These are phyloP conservation scores for Cladophialophora exuberans DNA, from an alignment of 2,329 filamentous ascomycete genomes.

Conservation along the genomic window DNA sequence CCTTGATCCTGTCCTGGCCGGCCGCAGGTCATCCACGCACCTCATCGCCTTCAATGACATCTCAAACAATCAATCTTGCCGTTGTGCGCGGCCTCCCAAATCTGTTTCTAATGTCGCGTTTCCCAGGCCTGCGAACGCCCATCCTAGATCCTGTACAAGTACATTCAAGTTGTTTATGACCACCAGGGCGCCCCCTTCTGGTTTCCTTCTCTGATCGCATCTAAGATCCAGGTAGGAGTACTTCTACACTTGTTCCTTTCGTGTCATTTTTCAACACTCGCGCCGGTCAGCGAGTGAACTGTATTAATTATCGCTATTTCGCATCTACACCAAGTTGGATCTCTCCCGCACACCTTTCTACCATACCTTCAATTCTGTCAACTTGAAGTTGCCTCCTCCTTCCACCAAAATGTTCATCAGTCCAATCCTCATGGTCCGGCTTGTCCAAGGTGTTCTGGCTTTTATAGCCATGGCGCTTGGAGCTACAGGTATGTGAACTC, in stretches of 20 bases:
- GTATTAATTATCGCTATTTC: not conserved
- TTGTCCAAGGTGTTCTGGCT: constrained; percentile 67
- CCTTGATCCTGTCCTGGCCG: constrained; percentile 2
- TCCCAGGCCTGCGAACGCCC: not conserved
- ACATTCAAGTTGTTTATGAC: constrained; percentile 13
- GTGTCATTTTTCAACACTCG: constrained; percentile 3
- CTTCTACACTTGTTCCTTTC: not conserved
- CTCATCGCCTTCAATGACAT: constrained; percentile 5
- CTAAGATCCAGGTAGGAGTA: not conserved
- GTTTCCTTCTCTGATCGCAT: not conserved
- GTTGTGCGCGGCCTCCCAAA: not conserved
- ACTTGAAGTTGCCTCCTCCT: not conserved
- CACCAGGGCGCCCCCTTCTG: constrained; percentile 4
- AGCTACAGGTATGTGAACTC: constrained; percentile 64
- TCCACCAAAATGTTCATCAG: constrained; percentile 50
- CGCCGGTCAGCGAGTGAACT: constrained; percentile 11
- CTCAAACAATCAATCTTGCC: constrained; percentile 21
- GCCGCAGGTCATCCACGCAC: constrained; percentile 17
- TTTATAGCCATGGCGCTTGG: constrained; percentile 76
- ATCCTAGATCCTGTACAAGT: not conserved
- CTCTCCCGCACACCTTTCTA: not conserved
- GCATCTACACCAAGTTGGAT: not conserved
- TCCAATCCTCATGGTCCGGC: constrained; percentile 66
- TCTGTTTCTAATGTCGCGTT: constrained; percentile 1
- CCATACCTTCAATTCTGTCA: not conserved